Conservation (phyloP, 139 green algal species). For the Parachlorella kessleri region DNA sequence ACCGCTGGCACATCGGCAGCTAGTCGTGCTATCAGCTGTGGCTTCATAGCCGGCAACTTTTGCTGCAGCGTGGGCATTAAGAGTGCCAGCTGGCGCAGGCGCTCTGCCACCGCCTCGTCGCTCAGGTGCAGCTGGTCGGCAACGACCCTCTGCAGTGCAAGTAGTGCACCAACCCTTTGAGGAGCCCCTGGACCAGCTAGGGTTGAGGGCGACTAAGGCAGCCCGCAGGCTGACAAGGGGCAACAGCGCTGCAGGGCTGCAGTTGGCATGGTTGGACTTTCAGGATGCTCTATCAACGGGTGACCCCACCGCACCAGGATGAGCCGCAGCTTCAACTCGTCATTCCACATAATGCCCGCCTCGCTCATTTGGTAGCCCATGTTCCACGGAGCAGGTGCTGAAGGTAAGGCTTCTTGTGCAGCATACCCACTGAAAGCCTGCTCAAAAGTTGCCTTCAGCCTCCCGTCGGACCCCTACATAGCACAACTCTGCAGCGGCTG, state of each 20-base stretch:
- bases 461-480: slow-evolving; percentile 32
- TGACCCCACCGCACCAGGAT: slow-evolving; percentile 53
- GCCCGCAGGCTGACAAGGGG: no score
- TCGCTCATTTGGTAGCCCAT: slow-evolving; percentile 74
- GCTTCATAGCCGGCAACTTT: slow-evolving; percentile 46
- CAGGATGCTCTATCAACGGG: no score
- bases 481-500: no score
- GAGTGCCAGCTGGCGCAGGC: slow-evolving; percentile 52
- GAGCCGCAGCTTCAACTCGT: slow-evolving; percentile 68
- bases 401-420: no score
- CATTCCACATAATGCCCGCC: slow-evolving; percentile 68
- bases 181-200: no score
- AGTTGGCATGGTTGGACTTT: no score
- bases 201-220: no score
- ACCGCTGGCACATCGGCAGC: slow-evolving; percentile 33
- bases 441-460: slow-evolving; percentile 64
- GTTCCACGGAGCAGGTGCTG: slow-evolving; percentile 38
- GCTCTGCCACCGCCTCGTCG: slow-evolving; percentile 61
- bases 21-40: slow-evolving; percentile 47
- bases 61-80: slow-evolving; percentile 53
- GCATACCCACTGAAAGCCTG: slow-evolving; percentile 64
- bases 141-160: slow-evolving; percentile 12
- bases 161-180: no score
- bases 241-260: no score
- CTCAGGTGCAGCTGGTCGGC: slow-evolving; percentile 54